Conservation (phyloP, 352 stramenopile species). For the Phytophthora pseudosyringae region DNA sequence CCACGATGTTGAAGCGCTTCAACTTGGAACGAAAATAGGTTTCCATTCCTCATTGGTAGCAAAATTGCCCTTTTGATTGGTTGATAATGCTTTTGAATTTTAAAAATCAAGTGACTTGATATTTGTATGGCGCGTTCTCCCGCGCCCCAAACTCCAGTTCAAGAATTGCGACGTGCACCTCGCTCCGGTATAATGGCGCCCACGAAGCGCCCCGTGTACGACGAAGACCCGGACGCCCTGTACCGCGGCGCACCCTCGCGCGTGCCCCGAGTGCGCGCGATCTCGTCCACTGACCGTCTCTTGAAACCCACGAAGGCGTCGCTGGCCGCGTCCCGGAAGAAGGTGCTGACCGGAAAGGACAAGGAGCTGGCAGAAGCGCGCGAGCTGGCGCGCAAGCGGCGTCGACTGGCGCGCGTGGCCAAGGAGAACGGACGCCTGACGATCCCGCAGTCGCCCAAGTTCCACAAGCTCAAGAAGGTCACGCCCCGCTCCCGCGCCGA, state of each 20-base stretch:
- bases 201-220: slow-evolving; percentile 28
- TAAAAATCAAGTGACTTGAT: slow-evolving; percentile 11
- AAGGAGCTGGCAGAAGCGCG: slow-evolving; percentile 50
- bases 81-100: slow-evolving; percentile 46
- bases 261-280: slow-evolving; percentile 59
- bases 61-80: slow-evolving; percentile 20
- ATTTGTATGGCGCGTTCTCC: slow-evolving; percentile 30
- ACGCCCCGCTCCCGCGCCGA: slow-evolving; percentile 39
- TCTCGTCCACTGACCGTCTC: slow-evolving; percentile 66
- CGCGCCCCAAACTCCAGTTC: slow-evolving; percentile 6
- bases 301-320: slow-evolving; percentile 65
- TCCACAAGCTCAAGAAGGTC: slow-evolving; percentile 47
- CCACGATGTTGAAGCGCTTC: slow-evolving; percentile 16
- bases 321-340: slow-evolving; percentile 48
- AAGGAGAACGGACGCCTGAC: slow-evolving; percentile 70
- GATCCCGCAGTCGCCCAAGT: slow-evolving; percentile 75
- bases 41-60: not conserved
- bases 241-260: slow-evolving; percentile 49
- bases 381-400: slow-evolving; percentile 40
- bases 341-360: slow-evolving; percentile 51
- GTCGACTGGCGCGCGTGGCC: slow-evolving; percentile 41
- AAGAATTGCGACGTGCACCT: slow-evolving; percentile 21
- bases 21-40: slow-evolving; percentile 15
- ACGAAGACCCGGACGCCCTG: slow-evolving; percentile 55
- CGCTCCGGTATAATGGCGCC: slow-evolving; percentile 21